Conservation (phyloP, 1,284 basidiomycete genomes). For the Leccinum huronense region DNA sequence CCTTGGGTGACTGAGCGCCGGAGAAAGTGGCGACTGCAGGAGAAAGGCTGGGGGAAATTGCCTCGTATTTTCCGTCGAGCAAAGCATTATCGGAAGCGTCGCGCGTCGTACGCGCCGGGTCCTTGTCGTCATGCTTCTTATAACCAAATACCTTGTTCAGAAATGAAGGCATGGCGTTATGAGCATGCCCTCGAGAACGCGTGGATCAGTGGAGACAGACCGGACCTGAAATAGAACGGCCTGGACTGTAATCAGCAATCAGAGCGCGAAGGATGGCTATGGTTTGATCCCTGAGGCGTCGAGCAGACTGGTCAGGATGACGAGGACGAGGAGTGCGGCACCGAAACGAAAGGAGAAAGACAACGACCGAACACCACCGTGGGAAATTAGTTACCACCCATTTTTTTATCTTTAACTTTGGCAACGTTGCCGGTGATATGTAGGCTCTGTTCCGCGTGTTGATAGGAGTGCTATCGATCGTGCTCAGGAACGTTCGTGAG, state of each 20-base stretch:
- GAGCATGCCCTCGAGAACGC: conserved; percentile 17
- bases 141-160: conserved; percentile 74
- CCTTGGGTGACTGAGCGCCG: conserved; percentile 26
- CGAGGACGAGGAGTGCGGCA: conserved; percentile 1
- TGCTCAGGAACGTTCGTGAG: conserved; percentile 22
- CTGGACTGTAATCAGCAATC: conserved; percentile 13
- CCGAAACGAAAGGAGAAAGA: conserved; percentile 8
- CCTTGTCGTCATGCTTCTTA: conserved; percentile 61
- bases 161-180: conserved; percentile 62
- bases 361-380: conserved; percentile 10
- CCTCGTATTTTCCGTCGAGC: conserved; percentile 72
- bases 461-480: neutral
- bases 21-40: conserved; percentile 49
- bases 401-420: neutral
- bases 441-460: neutral
- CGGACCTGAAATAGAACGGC: conserved; percentile 5
- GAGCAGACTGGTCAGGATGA: neutral
- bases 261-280: neutral
- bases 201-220: conserved; percentile 15
- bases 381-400: conserved; percentile 11
- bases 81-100: conserved; percentile 41
- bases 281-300: conserved; percentile 6
- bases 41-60: conserved; percentile 54
- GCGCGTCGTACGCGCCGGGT: conserved; percentile 36
- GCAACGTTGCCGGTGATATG: neutral